phyloP scores from a whole-genome alignment of 2,329 filamentous ascomycete species.

The Colletotrichum sp. region DNA sequence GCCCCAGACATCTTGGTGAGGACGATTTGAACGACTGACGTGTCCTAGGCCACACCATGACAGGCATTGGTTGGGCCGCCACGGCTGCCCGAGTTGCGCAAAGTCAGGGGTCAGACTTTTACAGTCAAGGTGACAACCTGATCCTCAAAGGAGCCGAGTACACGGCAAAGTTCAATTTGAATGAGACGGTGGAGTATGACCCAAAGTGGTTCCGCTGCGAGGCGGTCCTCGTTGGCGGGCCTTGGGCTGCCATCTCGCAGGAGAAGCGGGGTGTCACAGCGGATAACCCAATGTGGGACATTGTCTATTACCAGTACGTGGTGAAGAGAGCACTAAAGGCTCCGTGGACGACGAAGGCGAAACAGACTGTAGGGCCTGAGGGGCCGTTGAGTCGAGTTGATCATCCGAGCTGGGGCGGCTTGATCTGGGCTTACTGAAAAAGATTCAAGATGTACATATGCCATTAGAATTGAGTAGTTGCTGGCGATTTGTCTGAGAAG shows the following conservation, averaged over 20 bases:
- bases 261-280: slow-evolving; percentile 27
- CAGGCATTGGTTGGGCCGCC: slow-evolving; percentile 37
- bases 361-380: not conserved
- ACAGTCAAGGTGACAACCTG: slow-evolving; percentile 31
- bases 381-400: not conserved
- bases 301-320: slow-evolving; percentile 37
- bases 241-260: slow-evolving; percentile 35
- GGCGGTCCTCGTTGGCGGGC: slow-evolving; percentile 41
- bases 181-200: slow-evolving; percentile 36
- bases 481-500: no score
- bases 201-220: slow-evolving; percentile 41
- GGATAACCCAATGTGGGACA: slow-evolving; percentile 22
- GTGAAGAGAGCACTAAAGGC: slow-evolving; percentile 27
- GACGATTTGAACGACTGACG: not conserved
- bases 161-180: slow-evolving; percentile 41
- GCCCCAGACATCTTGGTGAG: not conserved
- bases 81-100: slow-evolving; percentile 35
- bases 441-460: fast-evolving
- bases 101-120: slow-evolving; percentile 40
- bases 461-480: no score
- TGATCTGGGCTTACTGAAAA: slow-evolving; percentile 3
- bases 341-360: slow-evolving; percentile 8
- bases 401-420: slow-evolving; percentile 4
- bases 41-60: slow-evolving; percentile 27
- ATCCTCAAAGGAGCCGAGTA: slow-evolving; percentile 41